Evolutionary conservation across 2,329 filamentous ascomycete species (phyloP).

Genomic region (Trichoderma sp.): DNA sequence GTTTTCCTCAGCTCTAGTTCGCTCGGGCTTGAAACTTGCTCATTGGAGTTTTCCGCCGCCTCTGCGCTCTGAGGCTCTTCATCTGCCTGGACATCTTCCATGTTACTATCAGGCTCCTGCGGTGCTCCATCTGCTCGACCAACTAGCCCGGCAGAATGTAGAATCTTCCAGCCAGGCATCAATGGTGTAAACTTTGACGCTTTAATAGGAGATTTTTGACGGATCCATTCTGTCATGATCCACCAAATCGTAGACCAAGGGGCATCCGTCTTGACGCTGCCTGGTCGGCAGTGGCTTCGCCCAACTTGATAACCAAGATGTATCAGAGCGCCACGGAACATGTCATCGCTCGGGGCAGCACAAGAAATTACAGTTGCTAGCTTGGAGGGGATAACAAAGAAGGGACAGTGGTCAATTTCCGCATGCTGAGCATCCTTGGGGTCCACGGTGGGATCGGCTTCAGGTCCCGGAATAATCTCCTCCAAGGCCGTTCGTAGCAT

Average conservation of each 20-base stretch:
- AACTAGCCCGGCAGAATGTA: conserved; percentile 44
- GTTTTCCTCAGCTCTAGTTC: conserved; percentile 55
- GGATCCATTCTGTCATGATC: conserved; percentile 86
- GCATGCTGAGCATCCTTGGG: conserved; percentile 53
- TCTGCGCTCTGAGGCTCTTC: conserved; percentile 19
- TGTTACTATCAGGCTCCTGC: conserved; percentile 31
- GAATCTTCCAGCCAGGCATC: conserved; percentile 70
- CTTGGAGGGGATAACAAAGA: conserved; percentile 77
- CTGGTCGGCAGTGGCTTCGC: conserved; percentile 83
- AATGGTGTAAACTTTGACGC: conserved; percentile 65
- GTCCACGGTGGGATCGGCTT: conserved; percentile 38
- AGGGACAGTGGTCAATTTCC: conserved; percentile 70
- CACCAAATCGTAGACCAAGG: conserved; percentile 90
- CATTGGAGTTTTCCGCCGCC: conserved; percentile 25
- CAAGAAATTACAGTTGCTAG: conserved; percentile 77
- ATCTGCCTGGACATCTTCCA: conserved; percentile 39
- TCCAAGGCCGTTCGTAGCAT: conserved; percentile 89
- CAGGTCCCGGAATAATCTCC: conserved; percentile 52
- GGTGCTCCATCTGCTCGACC: conserved; percentile 29
- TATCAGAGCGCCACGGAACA: conserved; percentile 76
- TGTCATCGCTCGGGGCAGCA: conserved; percentile 72
- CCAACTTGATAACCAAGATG: conserved; percentile 79
- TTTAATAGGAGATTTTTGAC: conserved; percentile 76
- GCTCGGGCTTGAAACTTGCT: conserved; percentile 22
- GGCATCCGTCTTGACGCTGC: conserved; percentile 90